phyloP scores from a whole-genome alignment of 2,329 filamentous ascomycete species.

The Fusarium oligoseptatum region DNA sequence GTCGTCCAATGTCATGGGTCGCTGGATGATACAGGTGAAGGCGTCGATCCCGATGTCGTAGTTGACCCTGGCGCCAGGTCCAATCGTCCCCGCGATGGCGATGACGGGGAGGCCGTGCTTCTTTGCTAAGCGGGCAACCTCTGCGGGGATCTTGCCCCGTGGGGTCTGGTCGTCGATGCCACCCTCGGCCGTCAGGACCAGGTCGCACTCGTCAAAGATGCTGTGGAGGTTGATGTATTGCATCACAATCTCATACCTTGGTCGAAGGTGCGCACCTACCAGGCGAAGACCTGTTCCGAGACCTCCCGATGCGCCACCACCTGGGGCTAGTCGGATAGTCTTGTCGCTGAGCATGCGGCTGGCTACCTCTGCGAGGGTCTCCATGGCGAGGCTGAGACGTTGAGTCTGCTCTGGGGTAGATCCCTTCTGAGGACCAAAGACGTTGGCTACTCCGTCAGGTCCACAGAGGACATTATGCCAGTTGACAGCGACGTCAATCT shows the following conservation, averaged over 20 bases:
- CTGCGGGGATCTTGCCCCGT: constrained; percentile 65
- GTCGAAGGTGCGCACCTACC: constrained; percentile 60
- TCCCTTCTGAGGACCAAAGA: constrained; percentile 67
- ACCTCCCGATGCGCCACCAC: constrained; percentile 65
- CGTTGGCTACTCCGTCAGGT: constrained; percentile 60
- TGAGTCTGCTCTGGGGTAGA: constrained; percentile 59
- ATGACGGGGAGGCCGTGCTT: constrained; percentile 59
- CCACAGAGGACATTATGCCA: constrained; percentile 66
- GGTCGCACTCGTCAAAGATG: constrained; percentile 61
- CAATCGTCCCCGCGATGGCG: constrained; percentile 55
- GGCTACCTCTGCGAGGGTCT: constrained; percentile 55
- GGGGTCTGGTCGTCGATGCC: constrained; percentile 65
- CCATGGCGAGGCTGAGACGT: constrained; percentile 57
- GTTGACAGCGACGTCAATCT: constrained; percentile 65
- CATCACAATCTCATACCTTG: constrained; percentile 63
- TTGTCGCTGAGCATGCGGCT: constrained; percentile 51
- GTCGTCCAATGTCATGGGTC: constrained; percentile 49
- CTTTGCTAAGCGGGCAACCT: constrained; percentile 63
- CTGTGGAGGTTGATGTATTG: constrained; percentile 63
- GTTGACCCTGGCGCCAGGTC: constrained; percentile 50
- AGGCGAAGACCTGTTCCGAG: constrained; percentile 64
- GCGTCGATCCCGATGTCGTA: constrained; percentile 53
- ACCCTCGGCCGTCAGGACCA: constrained; percentile 67
- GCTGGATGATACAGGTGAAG: constrained; percentile 51
- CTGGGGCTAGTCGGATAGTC: constrained; percentile 54